Conservation (phyloP, 1,284 basidiomycete species). For the Trametes polyzona region DNA sequence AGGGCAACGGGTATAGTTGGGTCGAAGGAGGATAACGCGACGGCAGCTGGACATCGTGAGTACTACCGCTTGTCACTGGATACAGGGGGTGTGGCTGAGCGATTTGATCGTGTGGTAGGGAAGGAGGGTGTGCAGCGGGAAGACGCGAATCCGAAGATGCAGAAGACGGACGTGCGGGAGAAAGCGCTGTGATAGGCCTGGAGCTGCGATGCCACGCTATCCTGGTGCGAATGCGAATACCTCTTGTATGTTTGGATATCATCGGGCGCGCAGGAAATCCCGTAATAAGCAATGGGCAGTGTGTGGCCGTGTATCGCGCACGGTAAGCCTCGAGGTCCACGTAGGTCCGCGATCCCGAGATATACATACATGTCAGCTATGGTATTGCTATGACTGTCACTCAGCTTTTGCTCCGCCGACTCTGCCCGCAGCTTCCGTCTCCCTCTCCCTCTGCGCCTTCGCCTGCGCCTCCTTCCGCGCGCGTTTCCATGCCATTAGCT, state of each 20-base stretch:
- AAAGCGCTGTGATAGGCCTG: constrained; percentile 5
- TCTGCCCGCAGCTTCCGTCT: not conserved
- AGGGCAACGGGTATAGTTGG: not conserved
- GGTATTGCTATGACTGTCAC: not conserved
- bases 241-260: too few relatives aligned
- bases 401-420: not conserved
- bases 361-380: too few relatives aligned
- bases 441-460: not conserved
- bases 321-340: too few relatives aligned
- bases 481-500: constrained; percentile 62
- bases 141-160: constrained; percentile 1
- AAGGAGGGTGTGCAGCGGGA: not conserved
- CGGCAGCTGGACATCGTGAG: constrained; percentile 1
- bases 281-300: not conserved
- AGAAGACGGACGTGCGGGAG: constrained; percentile 3
- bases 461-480: constrained; percentile 14
- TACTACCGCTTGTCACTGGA: not conserved
- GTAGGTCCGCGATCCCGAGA: too few relatives aligned
- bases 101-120: not conserved
- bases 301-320: too few relatives aligned
- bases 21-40: not conserved
- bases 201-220: not conserved
- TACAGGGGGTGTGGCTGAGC: not conserved
- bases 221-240: not conserved
- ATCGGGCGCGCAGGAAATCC: too few relatives aligned